Evolutionary conservation across 495 filamentous ascomycete species (phyloP), one percentile per base, ranked within the genome.

Genomic region (Terfezia boudieri): DNA sequence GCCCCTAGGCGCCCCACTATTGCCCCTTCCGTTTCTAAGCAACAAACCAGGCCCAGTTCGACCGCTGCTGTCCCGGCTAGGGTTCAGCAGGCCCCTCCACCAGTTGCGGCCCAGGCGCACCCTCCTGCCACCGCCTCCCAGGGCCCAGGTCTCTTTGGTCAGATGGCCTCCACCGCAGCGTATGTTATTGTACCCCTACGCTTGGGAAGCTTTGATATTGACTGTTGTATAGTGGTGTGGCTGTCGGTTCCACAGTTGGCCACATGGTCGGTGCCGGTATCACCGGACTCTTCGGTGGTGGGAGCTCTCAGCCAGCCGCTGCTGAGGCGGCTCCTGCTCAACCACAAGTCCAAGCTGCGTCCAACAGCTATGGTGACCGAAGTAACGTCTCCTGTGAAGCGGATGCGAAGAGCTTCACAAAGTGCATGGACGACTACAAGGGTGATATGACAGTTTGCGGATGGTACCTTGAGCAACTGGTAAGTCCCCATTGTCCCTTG

Each of bases 391-490:
- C 81, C 71, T 98, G 90, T 70, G 76, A 79, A 54, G 75, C 71
- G 12, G 87, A 92, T 60, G 81, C 86, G 32, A 79, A 78, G 68
- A 75, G 74, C 69, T 94, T 98, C 77, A 86, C 86, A 58, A 79
- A 81, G 70, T 98, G 90, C 76, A 78, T 98, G 78, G 86, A 95
- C 65, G 81, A 98, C 61, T 82, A 98, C 68, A 68, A 78, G 62
- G 92, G 92, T 55, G 82, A 90, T 68, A 80, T 96, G 81, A 80
- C 83, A 67, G 94, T 94, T 62, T 98, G 90, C 71, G 79, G 81
- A 58, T 98, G 90, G 90, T 98, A 98, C 67, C 69, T 98, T 62
- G 89, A 96, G 69, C 90, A 98, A 76, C 73, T 98, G 67, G 74
- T 79, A 69, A 52, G 68, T 68, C 56, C 17, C 58, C 36, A 10